These are phyloP conservation scores for Chlorencoelia australis DNA, from an alignment of 2,329 filamentous ascomycete genomes.

Conservation along the genomic window DNA sequence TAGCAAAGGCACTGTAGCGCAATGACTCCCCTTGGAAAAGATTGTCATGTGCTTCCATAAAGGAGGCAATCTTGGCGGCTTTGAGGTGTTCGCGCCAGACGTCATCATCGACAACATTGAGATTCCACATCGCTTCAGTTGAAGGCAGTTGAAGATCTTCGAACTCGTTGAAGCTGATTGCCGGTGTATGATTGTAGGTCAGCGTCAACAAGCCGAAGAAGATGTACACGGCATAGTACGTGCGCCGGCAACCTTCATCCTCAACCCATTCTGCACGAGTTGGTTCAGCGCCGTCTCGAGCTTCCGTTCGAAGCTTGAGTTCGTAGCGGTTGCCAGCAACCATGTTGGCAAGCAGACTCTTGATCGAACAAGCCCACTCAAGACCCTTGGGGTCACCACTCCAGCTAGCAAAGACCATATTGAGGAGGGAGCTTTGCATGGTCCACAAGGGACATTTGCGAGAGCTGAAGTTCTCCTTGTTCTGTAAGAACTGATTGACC, in stretches of 20 bases:
- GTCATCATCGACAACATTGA: constrained; percentile 65
- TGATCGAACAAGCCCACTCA: constrained; percentile 98
- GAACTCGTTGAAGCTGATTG: constrained; percentile 97
- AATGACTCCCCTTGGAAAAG: constrained; percentile 88
- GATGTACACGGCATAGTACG: constrained; percentile 97
- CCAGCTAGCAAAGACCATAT: constrained; percentile 99
- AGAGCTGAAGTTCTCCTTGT: constrained; percentile 98
- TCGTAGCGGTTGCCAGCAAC: constrained; percentile 96
- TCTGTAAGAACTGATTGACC: constrained; percentile 92
- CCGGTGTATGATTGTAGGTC: constrained; percentile 96
- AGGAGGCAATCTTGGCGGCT: constrained; percentile 65
- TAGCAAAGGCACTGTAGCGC: constrained; percentile 92
- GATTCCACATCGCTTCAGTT: constrained; percentile 89
- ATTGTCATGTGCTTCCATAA: constrained; percentile 88
- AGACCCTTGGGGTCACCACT: constrained; percentile 95
- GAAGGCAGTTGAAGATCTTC: constrained; percentile 87
- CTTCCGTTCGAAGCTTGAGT: constrained; percentile 84
- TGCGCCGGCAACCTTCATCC: constrained; percentile 90
- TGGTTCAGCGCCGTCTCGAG: constrained; percentile 64
- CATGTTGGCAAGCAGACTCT: constrained; percentile 97
- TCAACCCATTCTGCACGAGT: constrained; percentile 89
- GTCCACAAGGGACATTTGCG: constrained; percentile 96
- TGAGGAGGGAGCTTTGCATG: constrained; percentile 92
- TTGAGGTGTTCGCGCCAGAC: constrained; percentile 75
- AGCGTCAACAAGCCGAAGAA: constrained; percentile 93